phyloP scores from a whole-genome alignment of 495 filamentous ascomycete genomes.

The Podospora didyma region DNA sequence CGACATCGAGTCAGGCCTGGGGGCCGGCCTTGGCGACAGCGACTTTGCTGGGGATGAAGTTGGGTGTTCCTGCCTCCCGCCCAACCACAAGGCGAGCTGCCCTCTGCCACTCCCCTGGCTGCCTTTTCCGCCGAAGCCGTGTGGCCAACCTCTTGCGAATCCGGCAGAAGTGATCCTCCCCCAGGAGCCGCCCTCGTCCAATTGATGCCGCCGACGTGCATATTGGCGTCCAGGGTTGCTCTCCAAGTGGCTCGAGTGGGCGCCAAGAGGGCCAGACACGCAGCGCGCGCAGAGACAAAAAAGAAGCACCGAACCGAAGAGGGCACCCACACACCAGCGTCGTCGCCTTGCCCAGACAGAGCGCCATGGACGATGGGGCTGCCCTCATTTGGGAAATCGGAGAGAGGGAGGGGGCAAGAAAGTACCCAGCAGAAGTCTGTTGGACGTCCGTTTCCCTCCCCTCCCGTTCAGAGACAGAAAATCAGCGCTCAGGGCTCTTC shows the following conservation, averaged over 20 bases:
- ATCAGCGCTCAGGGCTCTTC: neutral
- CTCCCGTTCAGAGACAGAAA: neutral
- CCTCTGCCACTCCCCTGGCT: slow-evolving; percentile 12
- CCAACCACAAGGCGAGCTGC: slow-evolving; percentile 25
- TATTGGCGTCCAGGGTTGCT: slow-evolving; percentile 18
- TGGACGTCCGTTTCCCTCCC: neutral
- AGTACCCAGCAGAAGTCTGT: neutral
- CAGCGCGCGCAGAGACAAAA: neutral
- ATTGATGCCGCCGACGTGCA: slow-evolving; percentile 25
- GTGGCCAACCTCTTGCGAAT: slow-evolving; percentile 19
- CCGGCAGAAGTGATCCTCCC: slow-evolving; percentile 23
- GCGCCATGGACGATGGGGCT: no score
- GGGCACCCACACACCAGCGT: no score
- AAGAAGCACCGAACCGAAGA: no score
- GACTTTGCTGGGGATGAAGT: neutral
- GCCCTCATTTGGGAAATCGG: no score
- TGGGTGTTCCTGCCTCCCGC: slow-evolving; percentile 19
- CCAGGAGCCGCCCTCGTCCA: slow-evolving; percentile 23
- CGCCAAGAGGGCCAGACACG: slow-evolving; percentile 19
- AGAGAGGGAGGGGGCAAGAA: neutral
- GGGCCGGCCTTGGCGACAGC: slow-evolving; percentile 5
- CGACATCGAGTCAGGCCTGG: slow-evolving; percentile 1
- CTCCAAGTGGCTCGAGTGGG: slow-evolving; percentile 17
- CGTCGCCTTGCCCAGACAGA: neutral
- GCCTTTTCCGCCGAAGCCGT: slow-evolving; percentile 12